Evolutionary conservation across 2,329 filamentous ascomycete species (phyloP).

Genomic region (Boeremia lycopersici): DNA sequence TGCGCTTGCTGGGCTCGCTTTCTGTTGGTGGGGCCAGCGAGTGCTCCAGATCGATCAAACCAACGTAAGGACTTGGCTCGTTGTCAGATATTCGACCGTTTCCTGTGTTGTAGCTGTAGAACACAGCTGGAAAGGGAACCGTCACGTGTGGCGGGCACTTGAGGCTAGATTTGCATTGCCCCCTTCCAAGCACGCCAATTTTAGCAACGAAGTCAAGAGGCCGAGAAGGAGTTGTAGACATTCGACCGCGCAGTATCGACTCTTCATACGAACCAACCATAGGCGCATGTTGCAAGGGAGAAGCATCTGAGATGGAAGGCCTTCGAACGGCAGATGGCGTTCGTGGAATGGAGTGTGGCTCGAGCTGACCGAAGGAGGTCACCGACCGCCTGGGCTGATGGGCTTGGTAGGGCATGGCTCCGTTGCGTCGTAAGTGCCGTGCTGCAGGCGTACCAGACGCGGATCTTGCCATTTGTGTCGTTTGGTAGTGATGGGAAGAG

Average conservation of each 20-base stretch:
- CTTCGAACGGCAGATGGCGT: constrained; percentile 61
- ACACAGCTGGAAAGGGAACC: constrained; percentile 90
- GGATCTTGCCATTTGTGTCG: constrained; percentile 47
- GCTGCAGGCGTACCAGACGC: constrained; percentile 39
- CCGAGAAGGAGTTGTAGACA: constrained; percentile 94
- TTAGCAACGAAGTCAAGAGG: constrained; percentile 93
- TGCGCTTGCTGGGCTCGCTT: constrained; percentile 50
- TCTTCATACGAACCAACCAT: constrained; percentile 99
- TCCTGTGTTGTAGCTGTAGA: constrained; percentile 85
- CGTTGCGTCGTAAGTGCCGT: constrained; percentile 61
- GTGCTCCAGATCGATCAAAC: constrained; percentile 88
- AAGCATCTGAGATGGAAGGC: constrained; percentile 76
- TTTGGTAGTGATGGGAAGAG: constrained; percentile 58
- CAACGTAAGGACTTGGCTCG: constrained; percentile 94
- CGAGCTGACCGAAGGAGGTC: constrained; percentile 59
- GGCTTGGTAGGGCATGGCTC: constrained; percentile 71
- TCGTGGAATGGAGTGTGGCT: constrained; percentile 50
- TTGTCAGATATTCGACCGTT: constrained; percentile 74
- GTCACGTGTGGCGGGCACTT: constrained; percentile 89
- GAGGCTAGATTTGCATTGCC: constrained; percentile 84
- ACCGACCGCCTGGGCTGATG: constrained; percentile 80
- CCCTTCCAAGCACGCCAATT: constrained; percentile 89
- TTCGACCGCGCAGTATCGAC: constrained; percentile 89
- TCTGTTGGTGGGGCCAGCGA: constrained; percentile 64
- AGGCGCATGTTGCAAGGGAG: constrained; percentile 83